Percentiles rank a stretch among this genome's conserved stretches.
Conservation (phyloP, 371 early-diverging fungal genomes). For the Saksenaea vasiformis region DNA sequence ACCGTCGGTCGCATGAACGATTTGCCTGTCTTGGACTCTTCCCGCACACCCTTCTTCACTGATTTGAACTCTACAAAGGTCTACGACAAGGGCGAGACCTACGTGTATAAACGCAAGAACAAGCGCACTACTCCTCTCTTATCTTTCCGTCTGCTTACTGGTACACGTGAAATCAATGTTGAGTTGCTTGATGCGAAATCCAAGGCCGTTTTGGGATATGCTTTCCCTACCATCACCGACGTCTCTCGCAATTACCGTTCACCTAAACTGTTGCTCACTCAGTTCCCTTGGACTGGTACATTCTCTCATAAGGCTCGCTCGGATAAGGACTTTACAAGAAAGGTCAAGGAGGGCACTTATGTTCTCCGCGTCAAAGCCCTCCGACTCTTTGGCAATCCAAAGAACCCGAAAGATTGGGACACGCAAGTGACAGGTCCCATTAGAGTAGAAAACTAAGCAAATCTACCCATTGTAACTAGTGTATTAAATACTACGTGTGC, state of each 20-base stretch:
- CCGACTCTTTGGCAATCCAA: conserved; percentile 31
- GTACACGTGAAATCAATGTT: conserved; percentile 25
- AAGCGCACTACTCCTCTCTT: conserved; percentile 12
- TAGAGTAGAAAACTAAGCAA: conserved; percentile 30
- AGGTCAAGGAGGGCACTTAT: conserved; percentile 27
- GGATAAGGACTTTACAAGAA: conserved; percentile 12
- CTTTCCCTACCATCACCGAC: background rate
- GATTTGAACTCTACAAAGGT: conserved; percentile 7
- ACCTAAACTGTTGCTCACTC: background rate
- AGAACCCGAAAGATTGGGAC: conserved; percentile 29
- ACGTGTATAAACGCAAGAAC: conserved; percentile 23
- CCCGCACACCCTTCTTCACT: conserved; percentile 24
- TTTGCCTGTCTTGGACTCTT: conserved; percentile 30
- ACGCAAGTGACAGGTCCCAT: conserved; percentile 24
- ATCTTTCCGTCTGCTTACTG: conserved; percentile 34
- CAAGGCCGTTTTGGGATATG: conserved; percentile 19
- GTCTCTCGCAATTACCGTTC: background rate
- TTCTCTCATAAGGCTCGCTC: conserved; percentile 20
- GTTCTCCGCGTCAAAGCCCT: conserved; percentile 25
- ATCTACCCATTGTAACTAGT: background rate
- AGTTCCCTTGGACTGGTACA: conserved; percentile 29
- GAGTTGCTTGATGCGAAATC: conserved; percentile 26
- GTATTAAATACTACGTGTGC: background rate
- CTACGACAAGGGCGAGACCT: conserved; percentile 23
- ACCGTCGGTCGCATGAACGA: conserved; percentile 47